Conservation (phyloP, 2,329 filamentous ascomycete species). For the Fusarium heterosporum region DNA sequence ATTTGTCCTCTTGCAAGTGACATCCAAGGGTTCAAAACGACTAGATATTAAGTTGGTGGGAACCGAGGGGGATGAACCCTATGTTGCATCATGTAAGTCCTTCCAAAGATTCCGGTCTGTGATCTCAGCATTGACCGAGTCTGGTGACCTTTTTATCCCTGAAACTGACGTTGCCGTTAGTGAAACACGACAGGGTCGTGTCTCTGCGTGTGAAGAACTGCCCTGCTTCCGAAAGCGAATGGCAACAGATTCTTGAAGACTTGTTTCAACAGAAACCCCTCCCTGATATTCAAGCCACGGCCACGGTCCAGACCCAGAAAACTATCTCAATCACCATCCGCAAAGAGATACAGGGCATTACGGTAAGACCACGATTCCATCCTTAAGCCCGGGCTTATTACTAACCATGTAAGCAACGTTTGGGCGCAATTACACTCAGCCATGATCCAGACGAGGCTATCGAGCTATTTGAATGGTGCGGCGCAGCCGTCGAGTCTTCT, state of each 20-base stretch:
- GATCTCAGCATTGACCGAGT: constrained; percentile 36
- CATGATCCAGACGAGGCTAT: constrained; percentile 69
- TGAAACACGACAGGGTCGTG: constrained; percentile 67
- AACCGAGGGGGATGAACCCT: constrained; percentile 74
- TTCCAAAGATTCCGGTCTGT: constrained; percentile 37
- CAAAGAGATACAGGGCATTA: constrained; percentile 75
- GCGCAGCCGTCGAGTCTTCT: constrained; percentile 64
- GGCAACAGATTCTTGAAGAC: constrained; percentile 70
- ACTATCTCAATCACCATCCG: constrained; percentile 71
- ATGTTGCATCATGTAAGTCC: constrained; percentile 67
- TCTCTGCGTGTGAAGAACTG: constrained; percentile 66
- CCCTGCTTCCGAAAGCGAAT: constrained; percentile 71
- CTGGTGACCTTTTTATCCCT: constrained; percentile 30
- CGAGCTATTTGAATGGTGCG: constrained; percentile 78
- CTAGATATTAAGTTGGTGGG: constrained; percentile 75
- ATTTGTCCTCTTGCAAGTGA: constrained; percentile 72
- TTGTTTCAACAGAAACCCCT: constrained; percentile 65
- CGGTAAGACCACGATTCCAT: constrained; percentile 59
- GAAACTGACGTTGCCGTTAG: constrained; percentile 51
- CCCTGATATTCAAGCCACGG: constrained; percentile 69
- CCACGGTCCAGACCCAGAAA: constrained; percentile 65
- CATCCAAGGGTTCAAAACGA: constrained; percentile 60
- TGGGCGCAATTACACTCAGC: constrained; percentile 72
- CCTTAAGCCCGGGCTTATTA: constrained; percentile 22
- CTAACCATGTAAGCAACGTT: constrained; percentile 66